phyloP scores from a whole-genome alignment of 179 eudicot genomes.

The Beta macrorhiza region DNA sequence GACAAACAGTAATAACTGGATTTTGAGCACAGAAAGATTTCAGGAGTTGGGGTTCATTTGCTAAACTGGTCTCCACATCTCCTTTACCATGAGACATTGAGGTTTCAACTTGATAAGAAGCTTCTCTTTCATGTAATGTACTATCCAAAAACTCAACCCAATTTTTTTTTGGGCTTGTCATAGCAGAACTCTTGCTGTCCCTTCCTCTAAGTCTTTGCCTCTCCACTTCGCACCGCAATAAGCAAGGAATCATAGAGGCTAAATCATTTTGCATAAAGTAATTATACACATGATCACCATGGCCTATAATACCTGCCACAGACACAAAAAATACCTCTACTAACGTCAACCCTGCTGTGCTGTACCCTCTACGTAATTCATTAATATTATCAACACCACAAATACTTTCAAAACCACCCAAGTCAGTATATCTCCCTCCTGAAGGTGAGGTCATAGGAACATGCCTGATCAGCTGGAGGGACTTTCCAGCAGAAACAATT shows the following conservation, averaged over 20 bases:
- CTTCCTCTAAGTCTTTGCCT: constrained; percentile 26
- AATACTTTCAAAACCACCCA: constrained; percentile 5
- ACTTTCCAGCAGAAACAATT: constrained; percentile 92
- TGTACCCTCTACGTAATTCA: constrained; percentile 26
- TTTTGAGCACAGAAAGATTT: constrained; percentile 59
- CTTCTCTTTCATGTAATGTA: constrained; percentile 40
- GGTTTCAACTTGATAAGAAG: constrained; percentile 19
- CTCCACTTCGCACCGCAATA: constrained; percentile 29
- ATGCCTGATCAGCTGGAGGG: constrained; percentile 79
- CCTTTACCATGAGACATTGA: constrained; percentile 24
- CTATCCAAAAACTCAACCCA: constrained; percentile 66
- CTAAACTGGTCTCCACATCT: constrained; percentile 24
- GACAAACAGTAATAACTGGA: constrained; percentile 72
- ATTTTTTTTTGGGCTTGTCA: constrained; percentile 43
- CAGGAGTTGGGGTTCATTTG: constrained; percentile 32
- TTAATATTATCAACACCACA: constrained; percentile 20
- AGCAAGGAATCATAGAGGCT: constrained; percentile 38
- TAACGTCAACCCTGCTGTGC: constrained; percentile 58
- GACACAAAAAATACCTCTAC: constrained; percentile 85
- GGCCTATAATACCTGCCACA: constrained; percentile 70
- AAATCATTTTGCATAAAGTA: constrained; percentile 50
- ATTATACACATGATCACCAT: constrained; percentile 79
- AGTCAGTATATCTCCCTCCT: constrained; percentile 15
- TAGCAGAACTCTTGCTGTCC: constrained; percentile 27
- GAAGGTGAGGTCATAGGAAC: constrained; percentile 43